phyloP scores from a whole-genome alignment of 1,284 basidiomycete species.

The Uromyces viciae-fabae region DNA sequence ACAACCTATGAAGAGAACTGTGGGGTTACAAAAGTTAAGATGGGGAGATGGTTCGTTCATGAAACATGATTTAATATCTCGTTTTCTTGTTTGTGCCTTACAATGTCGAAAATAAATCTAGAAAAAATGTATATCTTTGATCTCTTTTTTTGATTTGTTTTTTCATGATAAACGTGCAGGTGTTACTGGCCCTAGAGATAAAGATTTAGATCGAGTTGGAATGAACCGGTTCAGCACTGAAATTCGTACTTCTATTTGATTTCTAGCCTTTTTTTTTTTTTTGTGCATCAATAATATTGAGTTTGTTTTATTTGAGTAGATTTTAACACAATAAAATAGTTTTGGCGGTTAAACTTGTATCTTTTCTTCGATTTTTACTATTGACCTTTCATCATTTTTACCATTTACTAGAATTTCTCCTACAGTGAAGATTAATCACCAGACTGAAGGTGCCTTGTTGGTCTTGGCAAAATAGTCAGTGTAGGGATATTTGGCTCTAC shows the following conservation, averaged over 20 bases:
- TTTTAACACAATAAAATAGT: too few species aligned
- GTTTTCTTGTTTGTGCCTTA: neutral
- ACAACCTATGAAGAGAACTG: neutral
- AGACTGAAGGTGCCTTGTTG: too few species aligned
- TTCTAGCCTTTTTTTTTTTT: too few species aligned
- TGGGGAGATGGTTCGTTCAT: slow-evolving; percentile 31
- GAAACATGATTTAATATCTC: neutral
- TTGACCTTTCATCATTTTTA: too few species aligned
- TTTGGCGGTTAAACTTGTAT: too few species aligned
- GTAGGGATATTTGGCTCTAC: too few species aligned
- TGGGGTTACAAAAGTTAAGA: slow-evolving; percentile 20
- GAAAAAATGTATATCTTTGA: neutral
- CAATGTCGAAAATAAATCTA: neutral
- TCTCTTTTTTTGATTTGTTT: neutral
- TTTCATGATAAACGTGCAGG: neutral
- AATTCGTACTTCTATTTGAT: neutral
- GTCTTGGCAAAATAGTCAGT: too few species aligned
- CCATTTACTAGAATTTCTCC: too few species aligned
- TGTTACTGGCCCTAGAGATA: slow-evolving; percentile 41
- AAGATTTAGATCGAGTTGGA: slow-evolving; percentile 30
- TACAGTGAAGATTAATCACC: too few species aligned
- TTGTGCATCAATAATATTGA: too few species aligned
- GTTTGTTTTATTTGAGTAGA: too few species aligned
- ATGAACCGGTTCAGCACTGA: slow-evolving; percentile 27
- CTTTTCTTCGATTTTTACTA: too few species aligned